A percentile compares a stretch with the other conserved stretches of the same genome.
These are phyloP conservation scores for Penicillium sp. DNA, from an alignment of 2,329 filamentous ascomycete genomes.

Conservation along the genomic window DNA sequence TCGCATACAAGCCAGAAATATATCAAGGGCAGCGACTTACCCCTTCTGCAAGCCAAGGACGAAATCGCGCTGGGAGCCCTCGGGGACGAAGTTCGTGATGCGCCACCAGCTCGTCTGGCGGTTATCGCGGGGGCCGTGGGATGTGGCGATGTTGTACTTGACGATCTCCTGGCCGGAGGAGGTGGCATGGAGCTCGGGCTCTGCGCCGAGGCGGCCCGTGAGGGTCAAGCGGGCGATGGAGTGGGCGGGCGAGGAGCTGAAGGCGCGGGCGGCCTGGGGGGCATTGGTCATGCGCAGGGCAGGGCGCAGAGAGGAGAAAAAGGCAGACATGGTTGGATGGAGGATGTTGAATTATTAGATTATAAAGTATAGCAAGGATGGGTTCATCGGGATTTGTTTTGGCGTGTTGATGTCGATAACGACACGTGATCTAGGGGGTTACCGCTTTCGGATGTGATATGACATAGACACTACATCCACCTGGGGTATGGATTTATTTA, in stretches of 20 bases:
- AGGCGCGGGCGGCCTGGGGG: conserved; percentile 52
- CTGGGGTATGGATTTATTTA: neutral
- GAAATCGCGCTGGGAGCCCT: conserved; percentile 62
- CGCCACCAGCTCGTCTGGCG: conserved; percentile 77
- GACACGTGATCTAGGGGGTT: conserved; percentile 1
- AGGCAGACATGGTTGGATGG: conserved; percentile 32
- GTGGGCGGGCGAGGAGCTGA: conserved; percentile 57
- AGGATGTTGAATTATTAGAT: neutral
- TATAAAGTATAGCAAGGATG: neutral
- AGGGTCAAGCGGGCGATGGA: conserved; percentile 73
- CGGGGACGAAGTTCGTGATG: conserved; percentile 60
- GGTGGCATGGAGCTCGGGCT: conserved; percentile 65
- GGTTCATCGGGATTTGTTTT: neutral
- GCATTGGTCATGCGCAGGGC: conserved; percentile 40
- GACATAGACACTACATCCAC: too few relatives aligned
- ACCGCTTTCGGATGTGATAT: conserved; percentile 3
- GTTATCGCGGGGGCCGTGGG: conserved; percentile 58
- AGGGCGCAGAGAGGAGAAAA: conserved; percentile 47
- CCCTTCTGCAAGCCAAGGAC: conserved; percentile 71
- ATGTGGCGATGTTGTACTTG: conserved; percentile 67
- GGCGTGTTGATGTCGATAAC: neutral
- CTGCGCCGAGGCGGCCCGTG: conserved; percentile 71
- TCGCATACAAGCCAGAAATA: neutral
- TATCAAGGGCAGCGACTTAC: conserved; percentile 47
- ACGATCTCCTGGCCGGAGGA: conserved; percentile 65